Base-by-base conservation (phyloP, 2,329 filamentous ascomycete species). In the Ophiostoma perfectum region DNA sequence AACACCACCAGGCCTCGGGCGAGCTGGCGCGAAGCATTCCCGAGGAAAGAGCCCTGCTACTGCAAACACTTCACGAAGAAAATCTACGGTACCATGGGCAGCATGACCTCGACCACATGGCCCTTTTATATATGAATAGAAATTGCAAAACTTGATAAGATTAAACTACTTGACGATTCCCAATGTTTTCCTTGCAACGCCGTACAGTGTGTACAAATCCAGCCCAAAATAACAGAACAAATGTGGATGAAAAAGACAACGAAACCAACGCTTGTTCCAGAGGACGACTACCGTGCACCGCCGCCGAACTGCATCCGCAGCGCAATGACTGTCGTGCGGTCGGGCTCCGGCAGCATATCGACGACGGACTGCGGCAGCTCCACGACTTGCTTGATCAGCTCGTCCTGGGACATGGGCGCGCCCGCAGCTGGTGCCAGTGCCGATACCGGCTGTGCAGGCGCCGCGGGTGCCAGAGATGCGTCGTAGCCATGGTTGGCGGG, bases 381-480 rank as follows among this genome's bases (percentile, higher is more conserved):
- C 81, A 97, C 83, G 64, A 97, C 90, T 74, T 93, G 90, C 71
- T 90, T 86, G 77, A 97, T 88, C 67, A 97, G 83, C 60, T 88
- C 87, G 64, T 91, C 88, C 58, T 84, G 81, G 14, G 82, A 42
- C 79, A 88, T 60, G 84, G 81, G 14, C 82, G 79, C 41, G 75
- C 75, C 52, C 74, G 67, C 41, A 0, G 5, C 49, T 9, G 27
- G 1, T 60, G 27, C 55, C 2, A 36, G 11, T 60, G 11, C 55
- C 27, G 55, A 49, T 6, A 12, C 7, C 11, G 45, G 55, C 55
- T 60, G 55, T 16, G 27, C 55, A 5, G 55, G 55, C 12, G 55
- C 66, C 1, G 74, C 75, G 2, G 78, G 72, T 3, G 72, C 70
- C 5, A 76, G 72, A 27, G 27, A 27, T 27, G 27, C 27, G 4